Conservation (phyloP, 805 yeast genomes). For the Metahyphopichia silvanorum region DNA sequence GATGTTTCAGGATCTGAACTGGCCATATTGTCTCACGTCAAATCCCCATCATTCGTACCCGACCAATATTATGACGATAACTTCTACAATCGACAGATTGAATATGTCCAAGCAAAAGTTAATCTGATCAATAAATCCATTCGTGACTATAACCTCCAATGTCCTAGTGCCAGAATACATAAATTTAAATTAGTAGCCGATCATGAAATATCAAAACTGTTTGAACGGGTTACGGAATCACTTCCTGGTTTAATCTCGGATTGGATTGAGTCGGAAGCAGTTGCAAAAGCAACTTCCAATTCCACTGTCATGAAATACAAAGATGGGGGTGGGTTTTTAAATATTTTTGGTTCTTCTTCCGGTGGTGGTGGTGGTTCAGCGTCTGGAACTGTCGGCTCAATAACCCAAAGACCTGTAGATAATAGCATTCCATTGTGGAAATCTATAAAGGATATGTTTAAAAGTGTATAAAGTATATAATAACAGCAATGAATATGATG, state of each 20-base stretch:
- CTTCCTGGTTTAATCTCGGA: constrained; percentile 10
- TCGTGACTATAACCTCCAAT: constrained; percentile 35
- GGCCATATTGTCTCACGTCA: neutral
- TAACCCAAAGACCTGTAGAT: constrained; percentile 15
- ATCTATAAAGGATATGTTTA: constrained; percentile 26
- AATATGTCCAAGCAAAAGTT: constrained; percentile 19
- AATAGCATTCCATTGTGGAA: constrained; percentile 24
- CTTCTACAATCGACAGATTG: constrained; percentile 4
- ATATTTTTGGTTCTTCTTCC: constrained; percentile 6
- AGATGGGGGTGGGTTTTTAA: constrained; percentile 4
- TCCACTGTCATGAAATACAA: neutral
- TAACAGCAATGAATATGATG: constrained; percentile 4
- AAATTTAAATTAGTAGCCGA: constrained; percentile 31
- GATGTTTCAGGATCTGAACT: neutral
- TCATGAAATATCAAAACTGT: constrained; percentile 21
- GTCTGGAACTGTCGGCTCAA: constrained; percentile 1
- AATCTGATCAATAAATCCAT: constrained; percentile 20
- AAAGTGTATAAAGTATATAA: constrained; percentile 2
- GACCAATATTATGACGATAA: constrained; percentile 1
- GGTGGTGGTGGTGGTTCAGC: constrained; percentile 7
- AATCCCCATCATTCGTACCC: neutral
- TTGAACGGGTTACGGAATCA: constrained; percentile 10
- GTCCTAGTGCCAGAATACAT: constrained; percentile 36
- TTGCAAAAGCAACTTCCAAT: neutral
- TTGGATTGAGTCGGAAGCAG: constrained; percentile 13